Evolutionary conservation across 2,329 filamentous ascomycete species (phyloP).

Genomic region (Colletotrichum lindemuthianum): DNA sequence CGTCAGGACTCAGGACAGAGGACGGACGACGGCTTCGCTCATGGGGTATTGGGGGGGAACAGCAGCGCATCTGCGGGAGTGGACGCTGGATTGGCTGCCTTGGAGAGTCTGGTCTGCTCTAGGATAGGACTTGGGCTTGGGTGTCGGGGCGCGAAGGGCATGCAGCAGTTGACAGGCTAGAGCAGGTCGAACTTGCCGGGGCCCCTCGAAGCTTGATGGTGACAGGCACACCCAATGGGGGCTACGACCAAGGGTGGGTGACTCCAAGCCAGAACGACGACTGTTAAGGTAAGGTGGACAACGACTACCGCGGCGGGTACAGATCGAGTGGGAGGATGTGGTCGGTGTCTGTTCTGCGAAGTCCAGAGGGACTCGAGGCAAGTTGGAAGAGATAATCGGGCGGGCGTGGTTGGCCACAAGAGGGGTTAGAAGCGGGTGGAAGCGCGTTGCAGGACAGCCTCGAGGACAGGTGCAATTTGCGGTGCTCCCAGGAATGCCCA

Average conservation of each 20-base stretch:
- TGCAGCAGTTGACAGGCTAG: constrained; percentile 35
- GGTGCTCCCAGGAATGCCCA: constrained; percentile 1
- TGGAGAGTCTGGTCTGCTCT: constrained; percentile 33
- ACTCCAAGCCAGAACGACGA: constrained; percentile 16
- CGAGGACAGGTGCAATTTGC: not conserved
- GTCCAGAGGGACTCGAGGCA: too few species aligned
- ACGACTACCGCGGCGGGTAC: constrained; percentile 28
- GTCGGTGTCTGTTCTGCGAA: not conserved
- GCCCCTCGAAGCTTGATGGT: constrained; percentile 38
- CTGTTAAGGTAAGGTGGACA: constrained; percentile 27
- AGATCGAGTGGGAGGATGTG: too few species aligned
- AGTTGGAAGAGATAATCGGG: not conserved
- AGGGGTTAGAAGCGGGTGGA: constrained; percentile 22
- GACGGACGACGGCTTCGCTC: constrained; percentile 24
- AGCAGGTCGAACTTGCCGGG: constrained; percentile 34
- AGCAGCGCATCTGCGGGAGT: constrained; percentile 25
- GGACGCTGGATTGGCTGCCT: constrained; percentile 27
- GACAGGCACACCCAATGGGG: constrained; percentile 35
- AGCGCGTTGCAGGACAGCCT: constrained; percentile 22
- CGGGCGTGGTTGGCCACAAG: constrained; percentile 3
- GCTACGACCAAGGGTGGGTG: constrained; percentile 33
- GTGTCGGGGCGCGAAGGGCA: constrained; percentile 26
- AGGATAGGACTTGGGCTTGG: constrained; percentile 21
- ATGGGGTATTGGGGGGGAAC: constrained; percentile 22
- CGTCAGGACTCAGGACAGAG: constrained; percentile 31